Evolutionary conservation across 2,329 filamentous ascomycete species (phyloP), one percentile per base, ranked within the genome.

Genomic region (Rhinocladiella similis): DNA sequence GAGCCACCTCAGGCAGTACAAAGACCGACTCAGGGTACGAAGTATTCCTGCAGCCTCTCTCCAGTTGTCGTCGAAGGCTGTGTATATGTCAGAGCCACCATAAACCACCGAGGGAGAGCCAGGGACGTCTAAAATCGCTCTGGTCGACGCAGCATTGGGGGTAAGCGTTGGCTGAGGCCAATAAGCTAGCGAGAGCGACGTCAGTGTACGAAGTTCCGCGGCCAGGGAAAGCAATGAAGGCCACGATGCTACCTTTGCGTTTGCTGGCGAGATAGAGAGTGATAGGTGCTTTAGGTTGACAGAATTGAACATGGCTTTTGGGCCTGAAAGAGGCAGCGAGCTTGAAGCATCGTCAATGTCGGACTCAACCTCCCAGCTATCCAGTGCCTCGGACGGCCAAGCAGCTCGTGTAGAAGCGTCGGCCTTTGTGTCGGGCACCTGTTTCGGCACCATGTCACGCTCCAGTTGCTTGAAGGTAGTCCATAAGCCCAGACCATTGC

Each of bases 101-200:
- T 82, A 77, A 5, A 72, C 66, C 18, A 83, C 52, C 6, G 63
- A 56, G 18, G 42, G n/a, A 10, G 56, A 51, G 25, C 59, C 51
- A 12, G 54, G 47, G 1, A 22, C 35, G 13, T 47, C 19, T 25
- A 65, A 43, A 14, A 57, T 41, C 9, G 54, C 50, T 35, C 61
- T 53, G 45, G 53, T 63, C 27, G 53, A 63, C 43, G 71, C 70
- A 2, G 81, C 71, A 57, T 83, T 80, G 0, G 81, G 81, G 0
- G 81, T 83, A n/a, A 80, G 69, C 0, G 79, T 81, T 1, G 84
- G 84, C 18, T 75, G 70, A 2, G 83, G 83, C 84, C 84, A 87
- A 66, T 83, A 76, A 2, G 83, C 83, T 1, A 87, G 73, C 0
- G 83, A 86, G 1, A 87, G 73, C 61, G 86, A 83, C 0, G 83